Evolutionary conservation across 1,284 basidiomycete species (phyloP), one percentile per base, ranked within the genome.

Genomic region (Kwoniella shivajii): DNA sequence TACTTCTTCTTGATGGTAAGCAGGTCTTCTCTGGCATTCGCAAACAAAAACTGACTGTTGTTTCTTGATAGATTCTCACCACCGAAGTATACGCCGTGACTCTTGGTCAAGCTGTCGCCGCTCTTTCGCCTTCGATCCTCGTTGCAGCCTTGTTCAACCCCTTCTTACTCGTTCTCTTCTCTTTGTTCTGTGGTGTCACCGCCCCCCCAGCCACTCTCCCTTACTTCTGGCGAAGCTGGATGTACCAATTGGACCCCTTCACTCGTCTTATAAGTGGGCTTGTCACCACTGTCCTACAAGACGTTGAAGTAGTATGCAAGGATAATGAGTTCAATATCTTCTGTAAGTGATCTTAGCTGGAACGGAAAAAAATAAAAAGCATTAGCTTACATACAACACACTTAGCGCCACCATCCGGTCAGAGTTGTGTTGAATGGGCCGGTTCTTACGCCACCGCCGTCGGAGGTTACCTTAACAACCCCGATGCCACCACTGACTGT

Each of bases 401-500:
- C 18, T 77, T 31, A 67, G 66, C 81, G 57, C 88, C 91, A 0
- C 91, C 91, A 0, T 62, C 80, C 0, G 87, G 86, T 6, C 85
- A 92, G 73, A 90, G 87, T 0, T 95, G 92, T 69, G 66, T 64
- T 4, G 63, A 83, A 3, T 95, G 87, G 85, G 90, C 87, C 0
- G 78, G 81, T 30, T 81, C 83, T 38, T 92, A 90, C 69, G 84
- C 87, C 6, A 64, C 68, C 2, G 78, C 76, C 3, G 82, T 84
- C 64, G 86, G 86, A 3, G 93, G 90, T 0, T 96, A 96, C 78
- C 75, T 96, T 37, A 82, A 88, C 63, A 88, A 94, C 74, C 83
- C 84, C 14, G 55, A 70, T 44, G 61, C 73, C 1, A 73, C 71
- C 22, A 72, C 69, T 16, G 59, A 68, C 36, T 77, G 80, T 68